Evolutionary conservation across 768 basidiomycete species (phyloP).

Genomic region (Cyclocybe cylindracea): DNA sequence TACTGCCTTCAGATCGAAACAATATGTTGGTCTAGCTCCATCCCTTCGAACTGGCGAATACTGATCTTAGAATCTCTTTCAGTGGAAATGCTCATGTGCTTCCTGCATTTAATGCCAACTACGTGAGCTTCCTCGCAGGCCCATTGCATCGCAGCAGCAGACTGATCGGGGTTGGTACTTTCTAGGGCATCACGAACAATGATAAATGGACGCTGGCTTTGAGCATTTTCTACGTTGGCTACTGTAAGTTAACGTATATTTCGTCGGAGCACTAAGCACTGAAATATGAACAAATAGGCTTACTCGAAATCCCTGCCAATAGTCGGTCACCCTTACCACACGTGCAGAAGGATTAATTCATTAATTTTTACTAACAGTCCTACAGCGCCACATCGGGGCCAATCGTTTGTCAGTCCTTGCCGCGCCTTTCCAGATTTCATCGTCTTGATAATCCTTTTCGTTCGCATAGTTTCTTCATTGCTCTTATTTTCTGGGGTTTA

Average conservation of each 20-base stretch:
- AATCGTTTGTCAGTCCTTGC: slow-evolving; percentile 48
- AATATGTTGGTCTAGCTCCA: slow-evolving; percentile 43
- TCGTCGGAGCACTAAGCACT: not conserved
- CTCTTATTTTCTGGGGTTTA: slow-evolving; percentile 53
- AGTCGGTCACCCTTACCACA: slow-evolving; percentile 22
- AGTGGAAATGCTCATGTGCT: slow-evolving; percentile 61
- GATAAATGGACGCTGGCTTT: slow-evolving; percentile 57
- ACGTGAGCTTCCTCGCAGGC: slow-evolving; percentile 28
- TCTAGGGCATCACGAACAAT: slow-evolving; percentile 51
- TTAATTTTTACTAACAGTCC: slow-evolving; percentile 31
- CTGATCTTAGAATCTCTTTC: not conserved
- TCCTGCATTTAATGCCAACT: slow-evolving; percentile 52
- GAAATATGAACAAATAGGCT: slow-evolving; percentile 28
- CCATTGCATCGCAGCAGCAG: not conserved
- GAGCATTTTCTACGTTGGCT: slow-evolving; percentile 62
- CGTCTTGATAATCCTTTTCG: not conserved
- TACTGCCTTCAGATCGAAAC: slow-evolving; percentile 43
- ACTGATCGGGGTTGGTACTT: not conserved
- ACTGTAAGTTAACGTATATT: slow-evolving; percentile 36
- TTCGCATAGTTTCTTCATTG: slow-evolving; percentile 50
- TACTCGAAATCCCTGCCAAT: slow-evolving; percentile 61
- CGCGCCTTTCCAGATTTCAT: not conserved
- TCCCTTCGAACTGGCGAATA: too few relatives aligned
- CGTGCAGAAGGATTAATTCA: not conserved
- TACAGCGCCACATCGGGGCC: slow-evolving; percentile 58